These are phyloP conservation scores for Nothopassalora personata DNA, from an alignment of 2,329 filamentous ascomycete genomes.

Conservation along the genomic window DNA sequence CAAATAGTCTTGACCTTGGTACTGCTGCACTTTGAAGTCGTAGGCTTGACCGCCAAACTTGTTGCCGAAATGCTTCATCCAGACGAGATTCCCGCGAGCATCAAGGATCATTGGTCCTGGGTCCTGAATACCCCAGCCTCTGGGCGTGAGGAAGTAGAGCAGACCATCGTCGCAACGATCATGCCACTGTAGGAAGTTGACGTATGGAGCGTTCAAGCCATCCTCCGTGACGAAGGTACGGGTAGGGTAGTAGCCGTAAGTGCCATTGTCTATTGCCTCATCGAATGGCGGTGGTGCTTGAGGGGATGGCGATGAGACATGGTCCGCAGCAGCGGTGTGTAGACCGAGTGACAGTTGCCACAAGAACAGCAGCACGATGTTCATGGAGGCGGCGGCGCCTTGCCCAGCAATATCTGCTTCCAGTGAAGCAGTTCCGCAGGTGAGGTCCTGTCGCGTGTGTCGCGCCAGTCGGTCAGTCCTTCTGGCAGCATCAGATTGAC, in stretches of 20 bases:
- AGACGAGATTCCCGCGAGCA: constrained; percentile 27
- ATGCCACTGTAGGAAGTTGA: constrained; percentile 28
- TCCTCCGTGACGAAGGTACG: constrained; percentile 22
- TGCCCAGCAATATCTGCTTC: background rate
- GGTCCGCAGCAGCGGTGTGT: constrained; percentile 6
- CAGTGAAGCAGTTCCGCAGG: background rate
- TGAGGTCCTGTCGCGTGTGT: background rate
- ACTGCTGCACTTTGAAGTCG: constrained; percentile 34
- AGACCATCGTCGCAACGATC: constrained; percentile 26
- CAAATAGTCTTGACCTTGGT: constrained; percentile 33
- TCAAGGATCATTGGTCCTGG: constrained; percentile 34
- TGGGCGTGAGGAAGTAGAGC: constrained; percentile 30
- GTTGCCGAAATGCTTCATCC: constrained; percentile 30
- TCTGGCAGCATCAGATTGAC: constrained; percentile 45
- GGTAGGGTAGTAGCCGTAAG: constrained; percentile 26
- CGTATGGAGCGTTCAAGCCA: constrained; percentile 22
- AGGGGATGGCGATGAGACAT: background rate
- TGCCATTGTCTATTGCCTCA: constrained; percentile 26
- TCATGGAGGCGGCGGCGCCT: constrained; percentile 18
- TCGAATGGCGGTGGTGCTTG: constrained; percentile 18
- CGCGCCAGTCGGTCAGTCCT: background rate
- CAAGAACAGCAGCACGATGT: constrained; percentile 17
- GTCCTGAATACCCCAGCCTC: constrained; percentile 27
- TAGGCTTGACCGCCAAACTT: constrained; percentile 32
- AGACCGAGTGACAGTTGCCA: constrained; percentile 23